Base-by-base conservation (phyloP, 306 rosid species). In the Sesbania bispinosa region DNA sequence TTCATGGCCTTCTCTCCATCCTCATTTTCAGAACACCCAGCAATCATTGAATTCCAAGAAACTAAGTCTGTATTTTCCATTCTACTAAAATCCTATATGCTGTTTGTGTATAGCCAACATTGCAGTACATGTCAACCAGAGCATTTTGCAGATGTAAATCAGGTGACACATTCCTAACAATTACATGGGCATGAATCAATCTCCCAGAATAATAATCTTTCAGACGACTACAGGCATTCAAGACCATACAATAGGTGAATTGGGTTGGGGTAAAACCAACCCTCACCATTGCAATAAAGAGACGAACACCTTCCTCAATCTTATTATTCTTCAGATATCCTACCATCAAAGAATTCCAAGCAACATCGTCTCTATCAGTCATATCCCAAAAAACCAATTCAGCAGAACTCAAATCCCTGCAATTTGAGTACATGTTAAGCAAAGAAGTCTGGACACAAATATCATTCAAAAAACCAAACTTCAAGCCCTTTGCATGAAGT, bases 11-110 rank as follows among this genome's bases (percentile, higher is more conserved):
- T 77, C 71, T 83, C 79, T 30, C 82, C 89, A n/a, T 88, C 90
- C 62, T 57, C 88, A 48, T 78, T 87, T 67, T 85, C 85, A 42
- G 84, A 70, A 80, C 62, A 90, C 41, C 98, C 98, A 39, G 88
- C 45, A 77, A 93, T 90, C 81, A 93, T 85, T 0, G 96, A 85
- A 81, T 93, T 93, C 97, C 97, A 90, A 15, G 98, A 81, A 45
- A 90, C 90, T 68, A 90, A 81, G 81, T 90, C 92, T 3, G 46
- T 81, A 52, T 42, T 79, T 33, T 73, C 84, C 76, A 85, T 85
- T 60, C 81, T 70, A 36, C 58, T 19, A 67, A 93, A 38, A 88
- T 71, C 14, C 52, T 48, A 69, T 60, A 54, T 0, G 96, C 94
- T 8, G 75, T 81, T 63, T 36, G 78, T 3, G 77, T 78, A 58